Evolutionary conservation across 352 stramenopile genomes (phyloP).

Genomic region (Phytophthora melonis): DNA sequence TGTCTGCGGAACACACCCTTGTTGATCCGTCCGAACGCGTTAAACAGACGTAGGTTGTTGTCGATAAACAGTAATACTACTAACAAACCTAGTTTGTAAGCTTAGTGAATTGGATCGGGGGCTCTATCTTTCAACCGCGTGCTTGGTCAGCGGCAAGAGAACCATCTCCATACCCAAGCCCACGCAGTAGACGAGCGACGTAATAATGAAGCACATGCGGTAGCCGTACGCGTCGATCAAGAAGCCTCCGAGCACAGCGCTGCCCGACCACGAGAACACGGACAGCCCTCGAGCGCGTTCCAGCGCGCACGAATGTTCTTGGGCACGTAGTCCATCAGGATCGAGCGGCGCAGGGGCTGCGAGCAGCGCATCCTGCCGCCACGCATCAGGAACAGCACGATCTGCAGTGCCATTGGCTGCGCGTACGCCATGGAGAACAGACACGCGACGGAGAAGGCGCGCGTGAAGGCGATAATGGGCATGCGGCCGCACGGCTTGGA

Average conservation of each 20-base stretch:
- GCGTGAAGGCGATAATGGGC: conserved; percentile 78
- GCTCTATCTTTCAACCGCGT: conserved; percentile 55
- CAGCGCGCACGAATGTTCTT: conserved; percentile 78
- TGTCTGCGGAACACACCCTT: too few species aligned
- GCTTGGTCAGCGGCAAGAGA: conserved; percentile 69
- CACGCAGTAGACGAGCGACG: conserved; percentile 68
- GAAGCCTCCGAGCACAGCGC: conserved; percentile 79
- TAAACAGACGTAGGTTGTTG: not conserved
- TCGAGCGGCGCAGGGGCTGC: conserved; percentile 76
- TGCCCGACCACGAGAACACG: conserved; percentile 85
- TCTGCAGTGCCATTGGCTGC: conserved; percentile 62
- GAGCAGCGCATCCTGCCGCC: conserved; percentile 88
- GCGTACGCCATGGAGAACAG: conserved; percentile 75
- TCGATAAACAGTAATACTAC: conserved; percentile 12
- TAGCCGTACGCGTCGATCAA: conserved; percentile 84
- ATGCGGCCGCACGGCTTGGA: conserved; percentile 71
- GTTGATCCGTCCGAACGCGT: too few species aligned
- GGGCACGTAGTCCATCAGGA: conserved; percentile 85
- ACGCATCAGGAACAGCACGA: conserved; percentile 78
- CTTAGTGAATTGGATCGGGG: conserved; percentile 4
- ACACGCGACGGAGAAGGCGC: conserved; percentile 63
- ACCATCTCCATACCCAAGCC: conserved; percentile 68
- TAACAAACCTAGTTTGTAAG: conserved; percentile 13
- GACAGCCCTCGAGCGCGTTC: conserved; percentile 81
- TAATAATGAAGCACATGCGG: conserved; percentile 85